Percentiles rank a stretch among this genome's conserved stretches.
Evolutionary conservation across 371 early-diverging fungal genomes (phyloP).

Genomic region (Mortierella sp.): DNA sequence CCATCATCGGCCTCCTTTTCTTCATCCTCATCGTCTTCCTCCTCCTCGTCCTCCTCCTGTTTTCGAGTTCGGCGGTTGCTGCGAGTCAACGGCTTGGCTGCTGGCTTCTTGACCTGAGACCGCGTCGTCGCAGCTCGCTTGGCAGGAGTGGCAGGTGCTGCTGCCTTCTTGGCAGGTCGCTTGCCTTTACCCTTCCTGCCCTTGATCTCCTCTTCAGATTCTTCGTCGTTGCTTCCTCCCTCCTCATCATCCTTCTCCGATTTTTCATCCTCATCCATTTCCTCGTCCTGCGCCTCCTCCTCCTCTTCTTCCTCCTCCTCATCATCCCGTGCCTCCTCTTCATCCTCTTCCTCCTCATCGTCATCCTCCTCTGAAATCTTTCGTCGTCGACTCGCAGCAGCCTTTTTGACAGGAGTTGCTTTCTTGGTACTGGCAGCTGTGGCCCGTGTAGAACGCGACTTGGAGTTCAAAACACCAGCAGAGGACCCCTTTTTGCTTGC

Average conservation of each 20-base stretch:
- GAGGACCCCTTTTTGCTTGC: constrained; percentile 11
- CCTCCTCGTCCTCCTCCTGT: constrained; percentile 26
- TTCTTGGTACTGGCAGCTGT: constrained; percentile 15
- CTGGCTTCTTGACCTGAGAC: constrained; percentile 18
- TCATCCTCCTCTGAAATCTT: constrained; percentile 45
- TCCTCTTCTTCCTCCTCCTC: constrained; percentile 38
- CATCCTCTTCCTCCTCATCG: constrained; percentile 37
- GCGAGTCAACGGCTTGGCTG: constrained; percentile 18
- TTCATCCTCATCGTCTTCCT: constrained; percentile 14
- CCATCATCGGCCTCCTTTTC: constrained; percentile 13
- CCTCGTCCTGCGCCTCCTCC: constrained; percentile 26
- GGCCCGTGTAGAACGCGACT: constrained; percentile 20
- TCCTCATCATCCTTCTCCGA: constrained; percentile 22
- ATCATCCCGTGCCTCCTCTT: constrained; percentile 29
- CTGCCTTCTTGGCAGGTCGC: constrained; percentile 15
- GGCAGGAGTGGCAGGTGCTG: background rate
- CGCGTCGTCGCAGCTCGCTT: constrained; percentile 15
- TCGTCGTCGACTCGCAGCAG: constrained; percentile 24
- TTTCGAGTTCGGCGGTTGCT: constrained; percentile 15
- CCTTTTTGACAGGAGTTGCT: constrained; percentile 16
- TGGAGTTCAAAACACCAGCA: constrained; percentile 36
- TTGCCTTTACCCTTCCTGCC: constrained; percentile 22
- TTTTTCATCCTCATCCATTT: constrained; percentile 22
- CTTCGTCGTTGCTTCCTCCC: constrained; percentile 25
- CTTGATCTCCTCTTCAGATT: constrained; percentile 8